Base-by-base conservation (phyloP, 305 asterid species). In the Caryopteris hybrid region DNA sequence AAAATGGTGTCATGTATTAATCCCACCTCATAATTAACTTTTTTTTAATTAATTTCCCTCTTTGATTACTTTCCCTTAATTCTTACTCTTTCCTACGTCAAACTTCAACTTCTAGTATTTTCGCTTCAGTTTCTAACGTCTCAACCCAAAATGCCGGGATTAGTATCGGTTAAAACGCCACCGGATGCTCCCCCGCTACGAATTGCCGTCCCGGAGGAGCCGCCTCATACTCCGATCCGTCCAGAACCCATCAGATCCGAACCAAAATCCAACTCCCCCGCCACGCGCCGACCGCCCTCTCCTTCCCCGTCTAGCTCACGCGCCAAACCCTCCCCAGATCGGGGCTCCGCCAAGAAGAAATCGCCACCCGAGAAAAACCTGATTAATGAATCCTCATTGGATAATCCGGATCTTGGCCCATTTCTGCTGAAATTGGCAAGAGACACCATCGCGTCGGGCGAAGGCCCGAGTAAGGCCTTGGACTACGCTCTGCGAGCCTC, bases 331-430 rank as follows among this genome's bases (percentile, higher is more conserved):
- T 91, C 99, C 0, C 96, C 99, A 22, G 94, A 92, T 86, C 98
- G 96, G 82, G 76, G 86, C 75, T 82, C 95, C 33, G 89, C 79
- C 3, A 89, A 86, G 93, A 91, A 89, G 77, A 94, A 91, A 73
- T 86, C 99, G 1, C 84, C 97, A 0, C 96, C 96, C 8, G 96
- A 86, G 62, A 85, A 83, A 50, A 23, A 34, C 18, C 78, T 79
- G 0, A 70, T 86, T 13, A 87, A 86, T 16, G 96, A 91, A 61
- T 56, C 99, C 16, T 89, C 97, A 6, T 90, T 94, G 5, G 98
- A 91, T 68, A 94, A 94, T 80, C 98, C 98, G 74, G 98, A 95
- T 95, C 99, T 95, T 43, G 99, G 98, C 18, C 99, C 99, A 0
- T 91, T 89, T 57, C 54, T 95, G 47, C 72, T 95, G 65, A 95